These are phyloP conservation scores for Lipomyces sp. DNA, from an alignment of 805 yeast genomes.

Conservation along the genomic window DNA sequence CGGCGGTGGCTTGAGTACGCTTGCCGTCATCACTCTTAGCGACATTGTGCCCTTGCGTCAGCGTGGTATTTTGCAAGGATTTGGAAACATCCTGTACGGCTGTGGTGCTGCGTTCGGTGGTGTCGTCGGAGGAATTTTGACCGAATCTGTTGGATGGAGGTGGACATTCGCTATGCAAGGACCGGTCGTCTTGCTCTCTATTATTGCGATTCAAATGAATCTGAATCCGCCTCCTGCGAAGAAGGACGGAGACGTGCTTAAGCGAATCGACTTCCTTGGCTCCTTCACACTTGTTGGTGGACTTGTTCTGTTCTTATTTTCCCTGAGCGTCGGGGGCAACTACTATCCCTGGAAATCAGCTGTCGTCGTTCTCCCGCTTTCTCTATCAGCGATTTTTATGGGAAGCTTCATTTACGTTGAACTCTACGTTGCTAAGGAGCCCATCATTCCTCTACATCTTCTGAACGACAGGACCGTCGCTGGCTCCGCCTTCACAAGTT, in stretches of 20 bases:
- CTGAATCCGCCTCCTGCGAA: slow-evolving; percentile 34
- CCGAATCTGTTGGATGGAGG: slow-evolving; percentile 61
- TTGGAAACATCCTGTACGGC: slow-evolving; percentile 71
- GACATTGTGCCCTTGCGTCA: slow-evolving; percentile 72
- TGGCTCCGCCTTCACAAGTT: slow-evolving; percentile 62
- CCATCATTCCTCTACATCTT: slow-evolving; percentile 61
- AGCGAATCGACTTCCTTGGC: slow-evolving; percentile 66
- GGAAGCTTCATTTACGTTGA: slow-evolving; percentile 51
- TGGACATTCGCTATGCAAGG: slow-evolving; percentile 42
- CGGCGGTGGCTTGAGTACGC: slow-evolving; percentile 77
- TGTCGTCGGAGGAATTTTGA: slow-evolving; percentile 49
- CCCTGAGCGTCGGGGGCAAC: slow-evolving; percentile 65
- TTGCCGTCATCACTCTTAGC: slow-evolving; percentile 69
- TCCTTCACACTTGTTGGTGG: slow-evolving; percentile 55
- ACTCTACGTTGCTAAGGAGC: slow-evolving; percentile 51
- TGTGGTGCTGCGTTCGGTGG: slow-evolving; percentile 76
- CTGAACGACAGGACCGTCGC: slow-evolving; percentile 57
- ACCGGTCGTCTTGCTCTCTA: slow-evolving; percentile 40
- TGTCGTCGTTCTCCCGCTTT: slow-evolving; percentile 40
- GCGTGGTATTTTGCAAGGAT: slow-evolving; percentile 79
- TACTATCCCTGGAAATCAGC: slow-evolving; percentile 48
- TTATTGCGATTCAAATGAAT: slow-evolving; percentile 35
- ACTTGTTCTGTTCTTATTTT: slow-evolving; percentile 54
- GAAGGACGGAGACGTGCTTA: slow-evolving; percentile 41
- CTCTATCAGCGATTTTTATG: slow-evolving; percentile 37